Percentiles rank a stretch among this genome's conserved stretches.
Conservation (phyloP, 2,329 filamentous ascomycete genomes). For the Epichloe gansuensis region DNA sequence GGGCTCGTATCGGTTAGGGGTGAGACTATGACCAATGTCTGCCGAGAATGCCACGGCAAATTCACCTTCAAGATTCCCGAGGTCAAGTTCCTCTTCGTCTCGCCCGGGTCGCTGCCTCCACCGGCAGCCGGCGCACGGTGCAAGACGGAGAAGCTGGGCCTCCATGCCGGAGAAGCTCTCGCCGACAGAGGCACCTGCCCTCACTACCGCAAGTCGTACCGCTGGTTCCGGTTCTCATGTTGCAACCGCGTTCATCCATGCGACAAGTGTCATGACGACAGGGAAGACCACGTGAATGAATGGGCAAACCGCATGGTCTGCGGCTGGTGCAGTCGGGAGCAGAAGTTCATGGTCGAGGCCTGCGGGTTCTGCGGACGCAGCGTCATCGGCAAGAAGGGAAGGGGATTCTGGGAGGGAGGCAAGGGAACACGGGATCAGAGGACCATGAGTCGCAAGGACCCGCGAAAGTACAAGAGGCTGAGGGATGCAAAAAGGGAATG, state of each 20-base stretch:
- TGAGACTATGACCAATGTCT: slow-evolving; percentile 60
- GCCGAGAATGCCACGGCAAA: slow-evolving; percentile 64
- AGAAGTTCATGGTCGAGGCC: slow-evolving; percentile 63
- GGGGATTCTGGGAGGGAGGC: slow-evolving; percentile 78
- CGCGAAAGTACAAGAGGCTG: slow-evolving; percentile 55
- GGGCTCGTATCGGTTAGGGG: slow-evolving; percentile 63
- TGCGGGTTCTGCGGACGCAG: slow-evolving; percentile 61
- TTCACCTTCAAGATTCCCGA: slow-evolving; percentile 72
- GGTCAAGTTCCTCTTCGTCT: slow-evolving; percentile 63
- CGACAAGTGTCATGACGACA: slow-evolving; percentile 62
- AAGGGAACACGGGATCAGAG: slow-evolving; percentile 63
- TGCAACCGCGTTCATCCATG: slow-evolving; percentile 47
- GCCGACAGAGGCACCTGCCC: slow-evolving; percentile 39
- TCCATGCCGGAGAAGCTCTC: slow-evolving; percentile 43
- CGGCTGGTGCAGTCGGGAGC: slow-evolving; percentile 67
- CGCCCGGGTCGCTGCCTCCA: slow-evolving; percentile 34
- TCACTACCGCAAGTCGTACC: slow-evolving; percentile 46
- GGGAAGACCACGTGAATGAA: slow-evolving; percentile 60
- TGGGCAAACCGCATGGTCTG: slow-evolving; percentile 79
- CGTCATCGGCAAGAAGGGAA: slow-evolving; percentile 51
- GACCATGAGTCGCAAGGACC: slow-evolving; percentile 64
- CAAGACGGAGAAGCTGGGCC: slow-evolving; percentile 40
- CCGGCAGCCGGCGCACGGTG: slow-evolving; percentile 29
- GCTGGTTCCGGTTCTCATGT: slow-evolving; percentile 55
- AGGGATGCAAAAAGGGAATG: slow-evolving; percentile 17